A percentile compares a stretch with the other conserved stretches of the same genome.
Conservation (phyloP, 495 filamentous ascomycete genomes). For the Aspergillus asperescens region DNA sequence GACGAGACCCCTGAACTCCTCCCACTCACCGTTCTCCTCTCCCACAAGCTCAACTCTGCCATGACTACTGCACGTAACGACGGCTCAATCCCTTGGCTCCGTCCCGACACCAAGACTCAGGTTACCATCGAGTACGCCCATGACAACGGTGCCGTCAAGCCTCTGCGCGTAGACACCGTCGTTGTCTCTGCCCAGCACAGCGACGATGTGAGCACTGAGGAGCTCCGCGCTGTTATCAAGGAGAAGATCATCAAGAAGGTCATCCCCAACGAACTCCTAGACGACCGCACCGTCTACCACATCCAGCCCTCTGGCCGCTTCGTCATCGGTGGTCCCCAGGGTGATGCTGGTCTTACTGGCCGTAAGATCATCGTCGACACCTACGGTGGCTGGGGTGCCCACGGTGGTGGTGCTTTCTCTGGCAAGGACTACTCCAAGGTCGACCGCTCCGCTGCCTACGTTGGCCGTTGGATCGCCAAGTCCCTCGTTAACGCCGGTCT, state of each 20-base stretch:
- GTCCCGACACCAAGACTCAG: slow-evolving; percentile 99
- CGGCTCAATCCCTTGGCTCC: slow-evolving; percentile 85
- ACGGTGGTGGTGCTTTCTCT: slow-evolving; percentile 99
- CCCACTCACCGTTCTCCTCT: slow-evolving; percentile 84
- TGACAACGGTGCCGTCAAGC: slow-evolving; percentile 89
- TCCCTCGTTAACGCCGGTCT: slow-evolving; percentile 86
- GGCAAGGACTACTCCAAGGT: slow-evolving; percentile 99
- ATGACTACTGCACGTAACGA: slow-evolving; percentile 85
- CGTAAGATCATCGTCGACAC: slow-evolving; percentile 99
- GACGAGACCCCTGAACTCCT: slow-evolving; percentile 98
- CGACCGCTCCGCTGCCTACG: slow-evolving; percentile 95
- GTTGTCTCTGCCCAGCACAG: slow-evolving; percentile 95
- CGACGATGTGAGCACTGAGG: slow-evolving; percentile 82
- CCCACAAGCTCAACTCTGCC: slow-evolving; percentile 91
- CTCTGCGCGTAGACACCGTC: slow-evolving; percentile 88
- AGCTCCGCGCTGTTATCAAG: slow-evolving; percentile 88
- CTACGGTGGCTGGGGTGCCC: slow-evolving; percentile 99
- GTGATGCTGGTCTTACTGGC: slow-evolving; percentile 96
- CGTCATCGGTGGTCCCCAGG: slow-evolving; percentile 98
- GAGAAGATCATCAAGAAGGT: slow-evolving; percentile 95
- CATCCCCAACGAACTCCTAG: slow-evolving; percentile 87
- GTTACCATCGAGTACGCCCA: slow-evolving; percentile 98
- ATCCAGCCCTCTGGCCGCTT: slow-evolving; percentile 97
- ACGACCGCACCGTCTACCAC: slow-evolving; percentile 91
- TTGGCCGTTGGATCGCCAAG: slow-evolving; percentile 98